Base-by-base conservation (phyloP, 371 early-diverging fungal genomes). In the Haplosporangium sp. region DNA sequence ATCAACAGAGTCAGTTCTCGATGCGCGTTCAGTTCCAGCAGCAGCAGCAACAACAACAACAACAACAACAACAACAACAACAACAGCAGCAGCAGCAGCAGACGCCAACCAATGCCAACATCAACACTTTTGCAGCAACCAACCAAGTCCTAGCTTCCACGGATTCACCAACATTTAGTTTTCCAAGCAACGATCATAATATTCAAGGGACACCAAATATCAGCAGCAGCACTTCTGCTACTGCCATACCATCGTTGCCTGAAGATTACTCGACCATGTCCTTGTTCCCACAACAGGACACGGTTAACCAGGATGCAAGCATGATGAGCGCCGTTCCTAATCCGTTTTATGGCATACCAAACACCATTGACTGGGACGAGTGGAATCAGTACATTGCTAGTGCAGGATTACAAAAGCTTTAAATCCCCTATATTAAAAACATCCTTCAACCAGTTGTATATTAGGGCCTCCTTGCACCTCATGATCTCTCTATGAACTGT, bases 381-480 rank as follows among this genome's bases (percentile, higher is more conserved):
- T 66, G 66, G 66, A 66, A 66, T 37, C 57, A 52, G n/a, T 66
- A 66, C 36, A 66, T 66, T 52, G 66, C 66, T 16, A 58, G 59
- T 21, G 66, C 66, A 10, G 66, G 66, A 14, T 56, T 64, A 38
- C 65, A 64, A 42, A 64, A 64, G 57, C 40, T 57, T 40, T 64
- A 55, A 41, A 20, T 41, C 16, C 13, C 16, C 40, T 4, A 40
- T 16, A 50, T 21, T 36, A 40, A 45, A 59, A 29, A 54, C 3
- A 29, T 51, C 9, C 45, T 2, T 45, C 13, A 45, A 13, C 16
- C 45, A 45, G 11, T 45, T 16, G 16, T 45, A 45, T 29, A 29
- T 29, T 4, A 29, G 29, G 29, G 29, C 29, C 29, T 29, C 29
- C 4, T 29, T 29, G 29, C 29, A 29, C 29, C 4, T 29, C 29